Conservation (phyloP, 192 early-diverging fungal genomes). For the Backusella macrospora region DNA sequence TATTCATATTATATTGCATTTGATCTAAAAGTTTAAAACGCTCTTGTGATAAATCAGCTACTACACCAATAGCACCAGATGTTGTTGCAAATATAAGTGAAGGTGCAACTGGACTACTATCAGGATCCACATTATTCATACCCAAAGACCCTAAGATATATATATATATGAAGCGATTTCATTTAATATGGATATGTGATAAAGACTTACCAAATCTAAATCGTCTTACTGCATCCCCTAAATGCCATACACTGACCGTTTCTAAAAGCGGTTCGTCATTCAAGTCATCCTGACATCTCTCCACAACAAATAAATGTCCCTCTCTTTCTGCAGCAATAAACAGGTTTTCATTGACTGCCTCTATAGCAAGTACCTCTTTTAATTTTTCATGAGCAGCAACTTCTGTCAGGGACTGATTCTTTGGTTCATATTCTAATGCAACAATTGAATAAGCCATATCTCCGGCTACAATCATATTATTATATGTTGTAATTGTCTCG, state of each 20-base stretch:
- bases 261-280: conserved; percentile 63
- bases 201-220: conserved; percentile 68
- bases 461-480: conserved; percentile 76
- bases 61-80: conserved; percentile 79
- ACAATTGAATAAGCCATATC: conserved; percentile 83
- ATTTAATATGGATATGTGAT: neutral
- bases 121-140: conserved; percentile 62
- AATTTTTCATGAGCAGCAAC: conserved; percentile 63
- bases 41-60: conserved; percentile 70
- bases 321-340: conserved; percentile 63
- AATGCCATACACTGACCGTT: conserved; percentile 69
- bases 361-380: conserved; percentile 65
- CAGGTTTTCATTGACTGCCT: conserved; percentile 56
- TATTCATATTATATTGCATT: conserved; percentile 72
- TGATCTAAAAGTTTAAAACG: conserved; percentile 60
- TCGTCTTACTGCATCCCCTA: conserved; percentile 83
- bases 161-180: neutral
- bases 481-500: conserved; percentile 58
- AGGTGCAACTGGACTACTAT: conserved; percentile 56
- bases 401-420: conserved; percentile 51
- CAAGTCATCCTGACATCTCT: conserved; percentile 49
- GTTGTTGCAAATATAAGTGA: conserved; percentile 76
- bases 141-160: conserved; percentile 68
- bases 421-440: conserved; percentile 57
- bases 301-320: conserved; percentile 65